Evolutionary conservation across 2,329 filamentous ascomycete genomes (phyloP).

Genomic region (Colletotrichum eremochloae): DNA sequence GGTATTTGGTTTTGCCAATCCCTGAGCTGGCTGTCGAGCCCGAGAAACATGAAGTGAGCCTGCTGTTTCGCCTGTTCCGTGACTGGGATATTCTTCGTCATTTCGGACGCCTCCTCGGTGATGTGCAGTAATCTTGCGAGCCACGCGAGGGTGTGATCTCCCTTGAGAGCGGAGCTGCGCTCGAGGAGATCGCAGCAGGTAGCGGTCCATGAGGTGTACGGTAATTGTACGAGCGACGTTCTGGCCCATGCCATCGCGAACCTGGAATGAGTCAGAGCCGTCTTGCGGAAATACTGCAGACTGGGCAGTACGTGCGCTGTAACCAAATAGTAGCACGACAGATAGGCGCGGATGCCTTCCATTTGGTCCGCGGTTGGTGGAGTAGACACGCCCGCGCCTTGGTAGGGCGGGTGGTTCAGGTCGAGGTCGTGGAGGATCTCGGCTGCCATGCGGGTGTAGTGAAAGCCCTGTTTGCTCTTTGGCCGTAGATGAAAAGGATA

Average conservation of each 20-base stretch:
- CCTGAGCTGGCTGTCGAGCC: conserved; percentile 61
- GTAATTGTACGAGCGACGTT: conserved; percentile 47
- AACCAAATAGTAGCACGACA: conserved; percentile 59
- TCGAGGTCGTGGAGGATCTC: conserved; percentile 66
- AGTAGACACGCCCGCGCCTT: conserved; percentile 43
- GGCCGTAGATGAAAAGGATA: conserved; percentile 68
- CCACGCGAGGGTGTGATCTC: conserved; percentile 60
- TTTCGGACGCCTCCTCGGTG: conserved; percentile 53
- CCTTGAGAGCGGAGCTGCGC: conserved; percentile 50
- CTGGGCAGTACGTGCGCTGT: conserved; percentile 54
- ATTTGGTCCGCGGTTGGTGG: conserved; percentile 51
- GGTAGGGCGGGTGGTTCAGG: conserved; percentile 57
- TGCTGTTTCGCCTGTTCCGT: conserved; percentile 55
- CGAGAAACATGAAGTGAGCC: conserved; percentile 59
- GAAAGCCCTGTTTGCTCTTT: conserved; percentile 62
- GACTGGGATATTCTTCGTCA: conserved; percentile 47
- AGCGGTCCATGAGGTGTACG: conserved; percentile 59
- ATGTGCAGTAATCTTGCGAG: conserved; percentile 59
- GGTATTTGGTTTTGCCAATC: conserved; percentile 56
- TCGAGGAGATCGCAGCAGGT: conserved; percentile 61
- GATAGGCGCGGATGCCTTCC: conserved; percentile 60
- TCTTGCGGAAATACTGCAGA: conserved; percentile 37
- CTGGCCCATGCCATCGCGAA: conserved; percentile 56
- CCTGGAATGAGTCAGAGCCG: conserved; percentile 47
- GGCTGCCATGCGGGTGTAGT: conserved; percentile 66